Base-by-base conservation (phyloP, 345 rosid species). In the Bretschneidera sinensis region DNA sequence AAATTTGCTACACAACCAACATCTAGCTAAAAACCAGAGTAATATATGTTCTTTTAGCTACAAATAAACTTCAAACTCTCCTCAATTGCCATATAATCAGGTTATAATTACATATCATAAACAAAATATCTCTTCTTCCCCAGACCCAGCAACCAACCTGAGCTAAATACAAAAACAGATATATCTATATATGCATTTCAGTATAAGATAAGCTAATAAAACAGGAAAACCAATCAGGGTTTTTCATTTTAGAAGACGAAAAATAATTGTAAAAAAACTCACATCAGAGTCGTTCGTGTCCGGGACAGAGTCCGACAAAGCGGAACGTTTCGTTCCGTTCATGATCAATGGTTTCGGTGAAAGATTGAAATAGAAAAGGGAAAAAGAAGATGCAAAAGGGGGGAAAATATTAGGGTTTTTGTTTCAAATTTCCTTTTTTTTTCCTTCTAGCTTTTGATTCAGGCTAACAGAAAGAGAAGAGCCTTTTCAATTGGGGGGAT, bases 241-340 rank as follows among this genome's bases (percentile, higher is more conserved):
- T 78, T 70, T 64, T 18, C 24, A 20, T 63, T 25, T 21, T 61
- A 65, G 4, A 23, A 39, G 8, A 24, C n/a, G n/a, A n/a, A n/a
- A n/a, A n/a, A n/a, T n/a, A n/a, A n/a, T n/a, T n/a, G n/a, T n/a
- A n/a, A n/a, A n/a, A n/a, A n/a, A 56, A 72, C 99, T 82, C 76
- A 90, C 99, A 17, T 78, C 56, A 24, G 83, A 62, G 53, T 94
- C 92, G 60, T 52, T 70, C 15, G 85, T 53, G 39, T 76, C 85
- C 54, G 74, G 67, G 50, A 59, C 73, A 43, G 82, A 71, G 54
- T 79, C 88, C 60, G 86, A 78, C 19, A 65, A 61, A 45, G 89
- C 87, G 60, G 77, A 68, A 33, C 94, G 91, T 71, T 89, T 92
- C 21, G 82, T 24, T 53, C 87, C 92, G 64, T 72, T 89, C 92